Conservation (phyloP, 345 rosid genomes). For the Dipteronia sinensis region DNA sequence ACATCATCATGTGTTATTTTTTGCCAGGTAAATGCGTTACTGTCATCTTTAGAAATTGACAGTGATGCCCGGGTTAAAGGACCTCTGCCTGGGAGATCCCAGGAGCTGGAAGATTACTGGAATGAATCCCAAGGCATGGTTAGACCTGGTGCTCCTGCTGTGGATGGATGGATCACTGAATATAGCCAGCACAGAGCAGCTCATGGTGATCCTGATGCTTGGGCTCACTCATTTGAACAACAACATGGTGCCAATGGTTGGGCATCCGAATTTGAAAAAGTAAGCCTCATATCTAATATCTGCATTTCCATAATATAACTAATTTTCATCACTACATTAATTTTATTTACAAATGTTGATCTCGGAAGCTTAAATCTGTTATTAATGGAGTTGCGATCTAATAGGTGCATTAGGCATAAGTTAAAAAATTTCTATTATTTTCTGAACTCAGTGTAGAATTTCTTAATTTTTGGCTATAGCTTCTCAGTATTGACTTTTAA, state of each 20-base stretch:
- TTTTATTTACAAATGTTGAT: not conserved
- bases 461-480: not conserved
- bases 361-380: not conserved
- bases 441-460: not conserved
- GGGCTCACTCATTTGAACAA: conserved; percentile 90
- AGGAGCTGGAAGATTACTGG: conserved; percentile 93
- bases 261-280: conserved; percentile 98
- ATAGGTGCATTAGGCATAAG: not conserved
- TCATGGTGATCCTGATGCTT: conserved; percentile 65
- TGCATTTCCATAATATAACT: not conserved
- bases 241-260: conserved; percentile 92
- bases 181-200: conserved; percentile 60
- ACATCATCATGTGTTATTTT: conserved; percentile 14
- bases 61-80: conserved; percentile 65
- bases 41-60: conserved; percentile 93
- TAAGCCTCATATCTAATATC: conserved; percentile 23
- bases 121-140: conserved; percentile 87
- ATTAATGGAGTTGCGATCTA: not conserved
- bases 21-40: conserved; percentile 79
- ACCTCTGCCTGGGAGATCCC: conserved; percentile 72
- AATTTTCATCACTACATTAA: not conserved
- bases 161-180: conserved; percentile 81
- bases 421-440: not conserved
- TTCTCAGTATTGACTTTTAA: not conserved
- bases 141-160: conserved; percentile 59